Percentiles rank a stretch among this genome's conserved stretches.
phyloP scores from a whole-genome alignment of 371 early-diverging fungal genomes.

The Coemansia sp. region DNA sequence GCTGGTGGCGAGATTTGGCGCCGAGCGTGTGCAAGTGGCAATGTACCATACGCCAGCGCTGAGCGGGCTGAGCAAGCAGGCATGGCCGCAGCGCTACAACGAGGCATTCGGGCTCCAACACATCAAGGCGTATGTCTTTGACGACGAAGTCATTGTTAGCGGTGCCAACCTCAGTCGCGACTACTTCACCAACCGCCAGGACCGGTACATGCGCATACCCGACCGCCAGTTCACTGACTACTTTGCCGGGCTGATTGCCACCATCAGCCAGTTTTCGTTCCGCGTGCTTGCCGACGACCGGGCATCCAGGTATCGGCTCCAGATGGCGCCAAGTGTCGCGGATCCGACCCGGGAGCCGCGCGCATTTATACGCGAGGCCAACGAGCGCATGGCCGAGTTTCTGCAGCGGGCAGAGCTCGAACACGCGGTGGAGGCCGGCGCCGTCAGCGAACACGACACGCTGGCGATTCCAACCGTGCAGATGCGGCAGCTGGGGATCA shows the following conservation, averaged over 20 bases:
- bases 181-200: slow-evolving; percentile 94
- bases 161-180: slow-evolving; percentile 97
- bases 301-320: neutral
- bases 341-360: slow-evolving; percentile 68
- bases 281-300: neutral
- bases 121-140: slow-evolving; percentile 89
- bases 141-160: slow-evolving; percentile 81
- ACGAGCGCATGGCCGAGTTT: slow-evolving; percentile 56
- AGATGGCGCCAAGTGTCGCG: slow-evolving; percentile 39
- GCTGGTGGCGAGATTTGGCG: slow-evolving; percentile 62
- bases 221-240: slow-evolving; percentile 63
- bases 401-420: slow-evolving; percentile 41
- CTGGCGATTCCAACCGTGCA: slow-evolving; percentile 83
- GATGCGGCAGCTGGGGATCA: slow-evolving; percentile 77
- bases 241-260: slow-evolving; percentile 64
- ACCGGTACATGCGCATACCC: slow-evolving; percentile 81
- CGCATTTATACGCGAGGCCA: slow-evolving; percentile 59
- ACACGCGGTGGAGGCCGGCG: slow-evolving; percentile 4
- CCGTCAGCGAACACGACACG: slow-evolving; percentile 52
- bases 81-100: slow-evolving; percentile 84
- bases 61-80: slow-evolving; percentile 64
- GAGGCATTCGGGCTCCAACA: slow-evolving; percentile 94
- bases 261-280: slow-evolving; percentile 70
- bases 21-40: slow-evolving; percentile 63
- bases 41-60: slow-evolving; percentile 88